Evolutionary conservation across 2,329 filamentous ascomycete species (phyloP).

Genomic region (Fusarium pseudonygamai): DNA sequence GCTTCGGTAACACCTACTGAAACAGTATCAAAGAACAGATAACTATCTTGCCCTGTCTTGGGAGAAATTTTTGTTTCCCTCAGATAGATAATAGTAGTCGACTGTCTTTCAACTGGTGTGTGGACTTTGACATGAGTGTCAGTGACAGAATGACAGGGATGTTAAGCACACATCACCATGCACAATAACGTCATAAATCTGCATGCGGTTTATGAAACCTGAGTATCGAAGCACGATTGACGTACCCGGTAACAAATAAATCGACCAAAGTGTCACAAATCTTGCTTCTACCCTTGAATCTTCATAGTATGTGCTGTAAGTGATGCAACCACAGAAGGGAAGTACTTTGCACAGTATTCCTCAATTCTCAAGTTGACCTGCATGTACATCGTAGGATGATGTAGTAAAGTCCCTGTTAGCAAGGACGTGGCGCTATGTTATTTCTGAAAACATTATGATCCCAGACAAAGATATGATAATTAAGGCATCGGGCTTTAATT

Average conservation of each 20-base stretch:
- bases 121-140: background rate
- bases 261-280: slow-evolving; percentile 4
- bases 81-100: background rate
- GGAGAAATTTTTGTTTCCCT: background rate
- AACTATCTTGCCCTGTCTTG: background rate
- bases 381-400: slow-evolving; percentile 21
- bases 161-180: slow-evolving; percentile 1
- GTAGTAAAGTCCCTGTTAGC: background rate
- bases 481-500: background rate
- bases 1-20: background rate
- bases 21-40: background rate
- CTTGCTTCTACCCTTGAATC: slow-evolving; percentile 10
- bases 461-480: background rate
- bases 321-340: slow-evolving; percentile 19
- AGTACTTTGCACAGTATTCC: slow-evolving; percentile 33
- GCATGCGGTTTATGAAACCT: slow-evolving; percentile 19
- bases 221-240: slow-evolving; percentile 20
- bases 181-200: slow-evolving; percentile 34
- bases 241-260: slow-evolving; percentile 9
- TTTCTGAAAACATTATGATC: background rate
- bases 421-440: background rate
- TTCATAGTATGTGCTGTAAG: background rate
- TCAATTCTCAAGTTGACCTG: background rate
- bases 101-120: too few species aligned
- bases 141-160: slow-evolving; percentile 6